Percentiles rank a stretch among this genome's conserved stretches.
These are phyloP conservation scores for Stagonosporopsis cucurbitacearum DNA, from an alignment of 2,329 filamentous ascomycete species.

Conservation along the genomic window DNA sequence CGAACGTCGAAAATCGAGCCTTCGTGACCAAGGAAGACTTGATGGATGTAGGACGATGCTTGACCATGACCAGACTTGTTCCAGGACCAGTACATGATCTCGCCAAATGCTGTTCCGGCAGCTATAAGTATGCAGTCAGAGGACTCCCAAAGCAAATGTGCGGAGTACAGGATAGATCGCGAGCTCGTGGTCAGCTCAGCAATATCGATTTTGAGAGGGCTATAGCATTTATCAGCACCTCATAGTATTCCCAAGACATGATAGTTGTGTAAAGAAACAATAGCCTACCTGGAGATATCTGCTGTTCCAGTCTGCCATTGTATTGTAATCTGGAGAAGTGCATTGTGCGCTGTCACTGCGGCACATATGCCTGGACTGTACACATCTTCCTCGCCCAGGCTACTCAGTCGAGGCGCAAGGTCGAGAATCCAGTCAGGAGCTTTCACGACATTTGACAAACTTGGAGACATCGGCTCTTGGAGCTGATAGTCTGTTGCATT, in stretches of 20 bases:
- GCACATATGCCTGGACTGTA: slow-evolving; percentile 24
- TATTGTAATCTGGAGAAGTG: slow-evolving; percentile 64
- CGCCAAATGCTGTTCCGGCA: slow-evolving; percentile 91
- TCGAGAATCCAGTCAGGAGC: slow-evolving; percentile 50
- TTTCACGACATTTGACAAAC: slow-evolving; percentile 29
- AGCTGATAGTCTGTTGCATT: slow-evolving; percentile 32
- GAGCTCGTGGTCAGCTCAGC: slow-evolving; percentile 68
- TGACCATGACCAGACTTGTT: slow-evolving; percentile 40
- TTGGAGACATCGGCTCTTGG: slow-evolving; percentile 26
- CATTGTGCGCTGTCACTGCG: slow-evolving; percentile 84
- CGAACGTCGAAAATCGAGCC: slow-evolving; percentile 92
- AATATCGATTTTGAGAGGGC: slow-evolving; percentile 42
- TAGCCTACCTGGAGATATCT: slow-evolving; percentile 14
- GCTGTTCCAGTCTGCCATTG: slow-evolving; percentile 14
- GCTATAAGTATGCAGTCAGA: slow-evolving; percentile 72
- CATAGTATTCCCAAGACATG: background rate
- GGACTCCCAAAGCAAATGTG: slow-evolving; percentile 71
- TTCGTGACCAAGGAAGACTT: slow-evolving; percentile 74
- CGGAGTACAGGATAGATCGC: slow-evolving; percentile 86
- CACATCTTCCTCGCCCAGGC: slow-evolving; percentile 14
- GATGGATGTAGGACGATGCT: slow-evolving; percentile 54
- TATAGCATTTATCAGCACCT: slow-evolving; percentile 11
- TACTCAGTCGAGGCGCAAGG: slow-evolving; percentile 27
- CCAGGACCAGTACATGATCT: slow-evolving; percentile 89
- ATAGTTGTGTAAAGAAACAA: background rate